Percentiles rank a stretch among this genome's conserved stretches.
These are phyloP conservation scores for Fonsecaea erecta DNA, from an alignment of 2,329 filamentous ascomycete species.

Conservation along the genomic window DNA sequence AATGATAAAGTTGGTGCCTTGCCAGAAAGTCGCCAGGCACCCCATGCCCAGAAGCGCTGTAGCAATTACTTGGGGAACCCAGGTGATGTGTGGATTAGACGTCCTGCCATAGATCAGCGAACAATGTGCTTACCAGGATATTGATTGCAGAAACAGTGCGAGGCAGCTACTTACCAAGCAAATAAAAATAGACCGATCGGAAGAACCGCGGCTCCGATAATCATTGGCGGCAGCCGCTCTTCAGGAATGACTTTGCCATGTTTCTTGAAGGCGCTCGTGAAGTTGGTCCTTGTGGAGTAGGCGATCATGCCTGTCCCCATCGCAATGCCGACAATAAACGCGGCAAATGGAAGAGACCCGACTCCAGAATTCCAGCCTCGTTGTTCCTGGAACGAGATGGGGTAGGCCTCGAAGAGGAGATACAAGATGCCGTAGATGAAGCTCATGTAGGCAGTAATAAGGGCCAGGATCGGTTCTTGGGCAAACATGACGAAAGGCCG, in stretches of 20 bases:
- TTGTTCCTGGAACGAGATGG: conserved; percentile 46
- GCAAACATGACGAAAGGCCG: conserved; percentile 54
- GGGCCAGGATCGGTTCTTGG: conserved; percentile 54
- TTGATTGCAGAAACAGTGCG: neutral
- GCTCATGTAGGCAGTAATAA: conserved; percentile 53
- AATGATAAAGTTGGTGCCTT: conserved; percentile 51
- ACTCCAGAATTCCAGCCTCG: conserved; percentile 48
- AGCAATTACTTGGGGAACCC: conserved; percentile 52
- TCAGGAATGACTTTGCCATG: conserved; percentile 47
- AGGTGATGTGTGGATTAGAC: conserved; percentile 47
- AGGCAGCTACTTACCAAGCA: conserved; percentile 46
- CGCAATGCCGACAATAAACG: conserved; percentile 41
- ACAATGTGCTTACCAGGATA: neutral
- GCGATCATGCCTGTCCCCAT: conserved; percentile 45
- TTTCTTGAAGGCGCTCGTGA: conserved; percentile 47
- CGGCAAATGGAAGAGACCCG: conserved; percentile 46
- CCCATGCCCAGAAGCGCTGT: conserved; percentile 51
- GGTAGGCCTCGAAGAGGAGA: conserved; percentile 48
- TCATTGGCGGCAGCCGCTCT: conserved; percentile 52
- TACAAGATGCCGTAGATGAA: conserved; percentile 45
- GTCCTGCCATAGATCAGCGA: conserved; percentile 33
- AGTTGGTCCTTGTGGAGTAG: conserved; percentile 48
- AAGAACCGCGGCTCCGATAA: conserved; percentile 49
- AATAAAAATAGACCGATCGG: conserved; percentile 55
- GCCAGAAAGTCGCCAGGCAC: conserved; percentile 51